Evolutionary conservation across 1,139 yeast species (phyloP), one percentile per base, ranked within the genome.

Genomic region (Torulaspora pretoriensis): DNA sequence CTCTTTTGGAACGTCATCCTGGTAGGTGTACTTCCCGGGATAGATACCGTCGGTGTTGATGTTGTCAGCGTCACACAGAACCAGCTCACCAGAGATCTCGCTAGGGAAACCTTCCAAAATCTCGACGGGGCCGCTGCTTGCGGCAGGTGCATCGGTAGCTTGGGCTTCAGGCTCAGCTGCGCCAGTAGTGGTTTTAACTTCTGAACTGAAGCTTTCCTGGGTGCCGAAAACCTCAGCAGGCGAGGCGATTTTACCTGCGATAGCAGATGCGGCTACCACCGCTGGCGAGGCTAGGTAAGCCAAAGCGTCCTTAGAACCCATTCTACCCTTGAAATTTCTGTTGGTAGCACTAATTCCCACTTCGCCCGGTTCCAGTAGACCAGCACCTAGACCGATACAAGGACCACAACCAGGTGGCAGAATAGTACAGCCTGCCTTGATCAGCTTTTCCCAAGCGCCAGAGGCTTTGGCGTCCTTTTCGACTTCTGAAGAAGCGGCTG

Each of bases 401-500:
- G 99, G 99, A 39, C 99, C 99, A 71, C 99, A 92, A 19, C 99
- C 99, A 14, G 98, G 96, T 13, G 97, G 97, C 57, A 92, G 77
- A 29, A 97, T 90, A 58, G 72, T 86, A 46, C 97, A 96, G 42
- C 99, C 99, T 10, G 97, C 95, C 45, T 83, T 92, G 35, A 92
- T 61, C 44, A 94, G 75, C 27, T 80, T 80, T 59, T 89, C 77
- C 98, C 99, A 94, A 9, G 95, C 94, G 49, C 98, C 98, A 41
- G 69, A 72, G 35, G 79, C 77, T 69, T 86, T 96, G 38, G 98
- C 97, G 57, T 89, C 97, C 53, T 78, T 77, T 71, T 92, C 97
- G 30, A 94, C 97, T 56, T 81, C 80, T 3, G 95, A 83, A 1
- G 97, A 89, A 1, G 98, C 98, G 37, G 98, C 97, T 40, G 97